Base-by-base conservation (phyloP, 2,329 filamentous ascomycete species). In the Corniculantispora saksenae region DNA sequence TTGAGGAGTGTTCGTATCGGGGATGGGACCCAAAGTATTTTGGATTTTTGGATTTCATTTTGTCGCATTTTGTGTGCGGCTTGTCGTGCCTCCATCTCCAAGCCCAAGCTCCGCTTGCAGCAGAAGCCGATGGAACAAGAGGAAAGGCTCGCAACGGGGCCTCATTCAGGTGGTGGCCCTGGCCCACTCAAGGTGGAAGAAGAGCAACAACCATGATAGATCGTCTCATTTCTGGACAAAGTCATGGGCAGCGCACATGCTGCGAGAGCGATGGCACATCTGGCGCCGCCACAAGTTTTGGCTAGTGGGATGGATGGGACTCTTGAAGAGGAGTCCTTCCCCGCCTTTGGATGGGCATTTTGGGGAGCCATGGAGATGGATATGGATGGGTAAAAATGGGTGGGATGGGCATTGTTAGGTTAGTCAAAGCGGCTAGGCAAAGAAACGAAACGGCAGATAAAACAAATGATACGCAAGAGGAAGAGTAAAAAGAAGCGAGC, bases 251-350 rank as follows among this genome's bases (percentile, higher is more conserved):
- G 58, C n/a, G n/a, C 58, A 59, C 45, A 54, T 54, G 35, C 19
- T 47, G 32, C 32, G 32, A 32, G 38, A 35, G 35, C 50, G 32
- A 45, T 29, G 32, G 48, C 19, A 54, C 59, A 43, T 61, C 38
- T 54, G 59, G 59, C 59, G 59, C 48, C 50, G 48, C 59, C 59
- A 61, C 59, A 61, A 43, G 35, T 43, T 61, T 54, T 54, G 59
- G 59, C 59, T 54, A 54, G 59, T 35, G 59, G 58, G 23, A 13
- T 43, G 32, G 32, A 59, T 59, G 29, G n/a, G 51, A 45, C 43
- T 50, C 10, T 17, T 38, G 27, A 60, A 27, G 19, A 27, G 58
- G n/a, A 40, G 53, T 10, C 32, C 32, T 23, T n/a, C 58, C 58
- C 58, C 21, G 45, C 25, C 43, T 48, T 54, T 43, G 48, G 38